Evolutionary conservation across 495 filamentous ascomycete genomes (phyloP), one percentile per base, ranked within the genome.

Genomic region (Annulohypoxylon moriforme): DNA sequence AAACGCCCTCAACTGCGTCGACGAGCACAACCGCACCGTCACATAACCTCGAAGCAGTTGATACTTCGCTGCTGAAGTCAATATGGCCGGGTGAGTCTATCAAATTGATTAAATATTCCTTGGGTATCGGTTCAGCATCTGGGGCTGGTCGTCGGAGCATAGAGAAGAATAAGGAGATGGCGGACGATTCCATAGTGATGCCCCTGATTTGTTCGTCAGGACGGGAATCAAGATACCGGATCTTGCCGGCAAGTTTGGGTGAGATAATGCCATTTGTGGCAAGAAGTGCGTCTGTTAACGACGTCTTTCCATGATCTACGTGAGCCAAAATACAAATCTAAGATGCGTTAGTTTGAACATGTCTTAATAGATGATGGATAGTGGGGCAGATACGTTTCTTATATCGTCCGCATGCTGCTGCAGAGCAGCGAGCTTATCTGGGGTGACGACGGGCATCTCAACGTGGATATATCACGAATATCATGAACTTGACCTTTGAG

Each of bases 181-280:
- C 96, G 14, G 94, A 98, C 0, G 96, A 98, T 80, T 99, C 96
- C 96, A 99, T 99, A 10, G 96, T 99, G 74, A 99, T 99, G 33
- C 96, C 96, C 47, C 96, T 91, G 8, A 94, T 87, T 82, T 99
- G 96, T 81, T 99, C 96, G 82, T 99, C 96, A 13, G 96, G 94
- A 47, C 96, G 88, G 18, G 95, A 97, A 80, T 99, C 96, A 27
- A 99, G 89, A 78, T 97, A 99, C 73, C 96, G 92, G 80, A 98
- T 97, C 84, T 98, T 97, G 77, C 96, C 96, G 69, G 96, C 96
- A 69, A 99, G 83, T 77, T 98, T 98, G 42, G 94, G 92, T 11
- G 96, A 98, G 75, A 99, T 98, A 82, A 99, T 98, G 84, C 96
- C 96, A 88, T 99, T 99, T 72, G 96, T 98, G 80, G 96, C 94